These are phyloP conservation scores for Fraxinus albicans DNA, from an alignment of 305 asterid species.

Conservation along the genomic window DNA sequence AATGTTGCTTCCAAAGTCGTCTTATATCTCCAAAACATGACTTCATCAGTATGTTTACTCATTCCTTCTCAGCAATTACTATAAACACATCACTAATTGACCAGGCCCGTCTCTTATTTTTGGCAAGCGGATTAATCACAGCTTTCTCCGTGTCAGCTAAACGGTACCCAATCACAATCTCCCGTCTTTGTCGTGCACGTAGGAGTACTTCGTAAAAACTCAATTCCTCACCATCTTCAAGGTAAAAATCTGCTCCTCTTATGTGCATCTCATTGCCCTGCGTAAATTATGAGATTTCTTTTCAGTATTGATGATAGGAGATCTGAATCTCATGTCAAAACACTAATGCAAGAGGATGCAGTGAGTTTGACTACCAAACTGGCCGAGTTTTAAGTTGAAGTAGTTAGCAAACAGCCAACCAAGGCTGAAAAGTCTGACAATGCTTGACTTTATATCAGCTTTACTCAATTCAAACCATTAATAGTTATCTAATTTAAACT, in stretches of 20 bases:
- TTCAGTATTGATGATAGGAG: neutral
- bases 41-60: constrained; percentile 8
- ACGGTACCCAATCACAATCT: constrained; percentile 80
- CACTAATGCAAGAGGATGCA: neutral
- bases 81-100: constrained; percentile 69
- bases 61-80: constrained; percentile 83
- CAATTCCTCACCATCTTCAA: constrained; percentile 65
- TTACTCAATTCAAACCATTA: neutral
- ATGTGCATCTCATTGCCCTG: constrained; percentile 96
- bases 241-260: constrained; percentile 70
- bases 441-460: neutral
- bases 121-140: constrained; percentile 66
- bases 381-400: neutral
- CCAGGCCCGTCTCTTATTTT: constrained; percentile 64
- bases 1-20: neutral
- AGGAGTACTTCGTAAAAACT: constrained; percentile 78
- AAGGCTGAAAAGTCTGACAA: neutral
- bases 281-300: constrained; percentile 8
- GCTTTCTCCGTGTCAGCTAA: constrained; percentile 67
- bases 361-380: constrained; percentile 4
- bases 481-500: neutral
- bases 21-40: neutral
- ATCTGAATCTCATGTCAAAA: neutral
- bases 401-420: neutral
- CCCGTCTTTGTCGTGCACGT: constrained; percentile 83